Conservation (phyloP, 495 filamentous ascomycete genomes). For the Talaromyces adpressus region DNA sequence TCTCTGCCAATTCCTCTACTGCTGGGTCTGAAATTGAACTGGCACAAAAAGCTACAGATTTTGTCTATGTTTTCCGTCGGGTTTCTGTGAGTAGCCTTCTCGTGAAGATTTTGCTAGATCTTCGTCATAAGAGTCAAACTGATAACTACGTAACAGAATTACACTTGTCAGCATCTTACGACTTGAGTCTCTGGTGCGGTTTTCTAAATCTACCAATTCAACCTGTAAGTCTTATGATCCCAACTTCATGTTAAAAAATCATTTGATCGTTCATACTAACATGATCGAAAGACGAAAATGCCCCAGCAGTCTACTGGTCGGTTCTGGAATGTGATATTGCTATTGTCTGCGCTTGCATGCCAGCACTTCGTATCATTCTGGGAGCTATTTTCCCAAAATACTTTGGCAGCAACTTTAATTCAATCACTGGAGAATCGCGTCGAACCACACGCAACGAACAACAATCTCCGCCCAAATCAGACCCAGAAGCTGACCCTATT, state of each 20-base stretch:
- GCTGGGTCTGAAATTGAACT: conserved; percentile 30
- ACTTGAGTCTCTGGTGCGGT: conserved; percentile 27
- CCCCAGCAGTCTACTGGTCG: conserved; percentile 39
- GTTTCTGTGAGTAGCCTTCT: conserved; percentile 36
- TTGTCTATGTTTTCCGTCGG: conserved; percentile 47
- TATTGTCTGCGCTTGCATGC: conserved; percentile 39
- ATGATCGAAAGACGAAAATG: conserved; percentile 22
- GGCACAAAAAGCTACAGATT: conserved; percentile 41
- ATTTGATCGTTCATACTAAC: not conserved
- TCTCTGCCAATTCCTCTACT: conserved; percentile 37
- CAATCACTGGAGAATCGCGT: not conserved
- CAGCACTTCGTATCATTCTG: conserved; percentile 19
- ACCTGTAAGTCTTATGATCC: conserved; percentile 17
- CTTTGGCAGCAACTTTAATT: conserved; percentile 8
- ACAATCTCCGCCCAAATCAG: not conserved
- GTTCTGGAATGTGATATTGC: conserved; percentile 40
- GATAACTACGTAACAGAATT: conserved; percentile 15
- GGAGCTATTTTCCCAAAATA: conserved; percentile 15
- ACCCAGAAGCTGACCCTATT: conserved; percentile 8
- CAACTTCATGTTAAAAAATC: not conserved
- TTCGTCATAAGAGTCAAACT: not conserved
- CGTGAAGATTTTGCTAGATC: not conserved
- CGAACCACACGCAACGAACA: not conserved
- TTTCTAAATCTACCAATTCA: conserved; percentile 22
- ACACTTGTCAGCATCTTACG: conserved; percentile 34